Conservation (phyloP, 1,139 yeast species). For the Hansenula lynferdii region DNA sequence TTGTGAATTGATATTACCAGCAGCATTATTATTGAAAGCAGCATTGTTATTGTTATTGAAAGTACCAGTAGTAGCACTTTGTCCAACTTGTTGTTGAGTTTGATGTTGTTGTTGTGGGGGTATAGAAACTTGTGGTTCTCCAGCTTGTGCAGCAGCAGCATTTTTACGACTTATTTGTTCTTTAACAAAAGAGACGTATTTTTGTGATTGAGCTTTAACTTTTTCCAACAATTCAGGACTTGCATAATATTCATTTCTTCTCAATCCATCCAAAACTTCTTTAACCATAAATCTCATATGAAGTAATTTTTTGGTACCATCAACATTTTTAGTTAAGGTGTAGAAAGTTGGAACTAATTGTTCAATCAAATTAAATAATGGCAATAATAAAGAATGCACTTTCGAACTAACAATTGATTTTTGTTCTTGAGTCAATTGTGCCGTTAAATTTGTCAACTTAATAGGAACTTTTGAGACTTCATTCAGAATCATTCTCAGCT, state of each 20-base stretch:
- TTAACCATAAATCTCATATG: constrained; percentile 78
- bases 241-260: constrained; percentile 59
- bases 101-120: neutral
- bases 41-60: constrained; percentile 9
- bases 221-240: constrained; percentile 66
- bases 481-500: constrained; percentile 57
- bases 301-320: constrained; percentile 69
- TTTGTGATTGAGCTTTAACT: constrained; percentile 65
- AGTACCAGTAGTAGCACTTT: neutral
- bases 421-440: constrained; percentile 54
- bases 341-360: constrained; percentile 74
- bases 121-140: too few species aligned
- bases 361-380: constrained; percentile 65
- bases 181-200: constrained; percentile 70
- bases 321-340: constrained; percentile 65
- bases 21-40: constrained; percentile 3
- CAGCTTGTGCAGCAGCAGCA: constrained; percentile 3
- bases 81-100: constrained; percentile 4
- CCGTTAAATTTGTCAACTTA: constrained; percentile 61
- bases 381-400: constrained; percentile 48
- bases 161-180: constrained; percentile 33
- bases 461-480: constrained; percentile 69
- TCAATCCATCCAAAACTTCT: constrained; percentile 65
- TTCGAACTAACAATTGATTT: constrained; percentile 58
- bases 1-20: constrained; percentile 7